Conservation (phyloP, 2,329 filamentous ascomycete species). For the Ceratocystiopsis sp. region DNA sequence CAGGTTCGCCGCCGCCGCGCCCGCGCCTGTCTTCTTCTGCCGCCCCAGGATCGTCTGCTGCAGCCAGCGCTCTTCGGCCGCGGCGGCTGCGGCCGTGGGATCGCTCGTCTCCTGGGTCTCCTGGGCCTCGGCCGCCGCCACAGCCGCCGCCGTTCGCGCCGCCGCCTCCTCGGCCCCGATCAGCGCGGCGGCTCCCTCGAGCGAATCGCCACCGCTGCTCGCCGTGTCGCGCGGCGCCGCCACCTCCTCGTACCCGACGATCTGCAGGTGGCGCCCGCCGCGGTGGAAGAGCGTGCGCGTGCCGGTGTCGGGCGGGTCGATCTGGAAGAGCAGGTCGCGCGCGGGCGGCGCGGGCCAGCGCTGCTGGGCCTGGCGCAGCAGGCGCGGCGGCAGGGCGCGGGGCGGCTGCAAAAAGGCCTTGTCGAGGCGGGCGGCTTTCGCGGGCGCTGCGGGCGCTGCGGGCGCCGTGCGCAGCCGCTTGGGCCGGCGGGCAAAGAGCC, state of each 20-base stretch:
- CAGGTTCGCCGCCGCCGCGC: constrained; percentile 6
- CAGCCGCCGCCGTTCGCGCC: constrained; percentile 65
- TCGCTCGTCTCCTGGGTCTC: constrained; percentile 41
- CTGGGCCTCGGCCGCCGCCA: constrained; percentile 81
- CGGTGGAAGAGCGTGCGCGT: constrained; percentile 88
- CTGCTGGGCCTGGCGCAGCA: constrained; percentile 82
- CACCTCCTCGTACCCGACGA: constrained; percentile 87
- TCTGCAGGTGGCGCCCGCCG: constrained; percentile 79
- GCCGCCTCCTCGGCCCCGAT: constrained; percentile 78
- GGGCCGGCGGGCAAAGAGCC: constrained; percentile 6
- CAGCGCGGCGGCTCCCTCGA: constrained; percentile 58
- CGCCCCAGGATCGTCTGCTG: constrained; percentile 16
- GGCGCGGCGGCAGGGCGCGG: constrained; percentile 60
- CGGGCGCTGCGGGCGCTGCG: constrained; percentile 39
- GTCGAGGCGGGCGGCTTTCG: constrained; percentile 49
- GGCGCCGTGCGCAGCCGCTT: neutral
- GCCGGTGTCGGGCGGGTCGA: constrained; percentile 80
- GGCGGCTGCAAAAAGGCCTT: constrained; percentile 64
- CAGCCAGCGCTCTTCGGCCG: constrained; percentile 48
- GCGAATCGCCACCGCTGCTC: constrained; percentile 87
- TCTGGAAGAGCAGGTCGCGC: constrained; percentile 56
- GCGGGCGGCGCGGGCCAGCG: constrained; percentile 15
- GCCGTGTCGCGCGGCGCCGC: constrained; percentile 82
- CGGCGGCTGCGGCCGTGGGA: constrained; percentile 67
- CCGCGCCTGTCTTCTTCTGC: too few species aligned